phyloP scores from a whole-genome alignment of 768 basidiomycete species.

The Trametes punicea region DNA sequence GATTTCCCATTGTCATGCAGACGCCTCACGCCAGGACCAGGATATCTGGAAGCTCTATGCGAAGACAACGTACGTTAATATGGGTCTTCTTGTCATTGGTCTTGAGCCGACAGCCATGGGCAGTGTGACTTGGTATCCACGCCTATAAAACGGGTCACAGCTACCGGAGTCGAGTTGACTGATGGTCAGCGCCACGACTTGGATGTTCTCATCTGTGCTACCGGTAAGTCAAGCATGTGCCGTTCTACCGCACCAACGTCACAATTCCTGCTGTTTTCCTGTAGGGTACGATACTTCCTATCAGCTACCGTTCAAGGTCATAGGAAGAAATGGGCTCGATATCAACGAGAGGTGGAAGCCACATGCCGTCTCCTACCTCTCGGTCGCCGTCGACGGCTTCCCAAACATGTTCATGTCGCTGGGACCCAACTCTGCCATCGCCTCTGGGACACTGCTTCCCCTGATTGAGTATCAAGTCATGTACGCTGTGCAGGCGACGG shows the following conservation, averaged over 20 bases:
- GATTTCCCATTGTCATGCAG: conserved; percentile 57
- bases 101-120: no score
- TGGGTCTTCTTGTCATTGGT: background rate
- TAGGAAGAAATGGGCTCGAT: conserved; percentile 50
- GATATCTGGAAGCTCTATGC: conserved; percentile 63
- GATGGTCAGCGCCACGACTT: conserved; percentile 54
- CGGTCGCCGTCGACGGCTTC: conserved; percentile 57
- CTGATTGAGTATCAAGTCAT: conserved; percentile 55
- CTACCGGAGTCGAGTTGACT: conserved; percentile 51
- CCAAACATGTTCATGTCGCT: conserved; percentile 63
- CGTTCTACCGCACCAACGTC: background rate
- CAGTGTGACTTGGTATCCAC: conserved; percentile 53
- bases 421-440: conserved; percentile 57
- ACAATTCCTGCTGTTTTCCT: background rate
- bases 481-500: conserved; percentile 50
- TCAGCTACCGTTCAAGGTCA: conserved; percentile 46
- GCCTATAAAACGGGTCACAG: conserved; percentile 48
- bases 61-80: conserved; percentile 49
- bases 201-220: conserved; percentile 63
- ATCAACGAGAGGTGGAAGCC: conserved; percentile 54
- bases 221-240: no score
- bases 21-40: conserved; percentile 64
- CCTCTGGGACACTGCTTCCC: conserved; percentile 52
- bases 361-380: conserved; percentile 55
- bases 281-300: conserved; percentile 53